Evolutionary conservation across 768 basidiomycete genomes (phyloP), one percentile per base, ranked within the genome.

Genomic region (Tulasnella calospora): DNA sequence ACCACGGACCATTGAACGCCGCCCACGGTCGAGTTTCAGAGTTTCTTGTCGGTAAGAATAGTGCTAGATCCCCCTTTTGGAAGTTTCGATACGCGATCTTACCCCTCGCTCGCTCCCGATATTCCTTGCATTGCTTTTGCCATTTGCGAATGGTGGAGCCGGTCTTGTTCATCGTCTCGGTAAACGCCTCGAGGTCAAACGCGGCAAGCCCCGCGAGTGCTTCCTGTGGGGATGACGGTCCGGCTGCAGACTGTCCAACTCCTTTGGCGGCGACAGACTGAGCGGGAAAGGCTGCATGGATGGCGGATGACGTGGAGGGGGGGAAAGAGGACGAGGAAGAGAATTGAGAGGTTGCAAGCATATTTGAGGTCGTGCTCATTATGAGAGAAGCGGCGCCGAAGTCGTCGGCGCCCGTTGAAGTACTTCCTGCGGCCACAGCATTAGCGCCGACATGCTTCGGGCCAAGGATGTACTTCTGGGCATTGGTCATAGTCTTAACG

Each of bases 71-170:
- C 13, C 96, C 96, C 83, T 95, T 96, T 10, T 92, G 88, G 81
- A 99, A 99, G 85, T 96, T 97, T 81, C 95, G 88, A 85, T 98
- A 98, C 0, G 96, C 93, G 77, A 99, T 97, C 85, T 98, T 98
- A 78, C 96, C 94, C 84, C 93, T 95, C 21, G 96, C 93, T n/a
- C 94, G 90, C 81, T 99, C 97, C 69, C 96, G 89, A 79, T 98
- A 99, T 81, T 95, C 92, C 83, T 95, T 97, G 85, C 95, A 97
- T 83, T 96, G 95, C 83, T 95, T 98, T 86, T 96, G 94, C 95
- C 96, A 99, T 83, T 97, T 98, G 77, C 94, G 91, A 79, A 96
- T 93, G 13, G 94, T 92, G 19, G 92, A 89, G n/a, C 92, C 92
- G 15, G 92, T 90, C 83, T 95, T 94, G 77, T 87, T 85, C 67